phyloP scores from a whole-genome alignment of 176 grass and related monocot species.

The Carex myosuroides region DNA sequence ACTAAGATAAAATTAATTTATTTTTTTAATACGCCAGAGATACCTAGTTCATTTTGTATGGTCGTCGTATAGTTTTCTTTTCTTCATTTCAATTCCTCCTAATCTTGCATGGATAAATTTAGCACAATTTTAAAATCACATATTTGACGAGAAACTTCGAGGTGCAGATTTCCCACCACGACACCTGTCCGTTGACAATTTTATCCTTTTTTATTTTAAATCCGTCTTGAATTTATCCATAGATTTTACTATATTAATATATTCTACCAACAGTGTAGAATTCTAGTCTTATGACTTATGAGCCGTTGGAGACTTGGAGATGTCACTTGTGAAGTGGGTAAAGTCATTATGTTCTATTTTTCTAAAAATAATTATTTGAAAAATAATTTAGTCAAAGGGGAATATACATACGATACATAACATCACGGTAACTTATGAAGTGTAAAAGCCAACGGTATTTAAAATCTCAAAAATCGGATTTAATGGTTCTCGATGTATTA shows the following conservation, averaged over 20 bases:
- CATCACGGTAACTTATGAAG: background rate
- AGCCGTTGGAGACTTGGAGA: too few relatives aligned
- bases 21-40: background rate
- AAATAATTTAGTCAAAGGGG: background rate
- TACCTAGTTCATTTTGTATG: background rate
- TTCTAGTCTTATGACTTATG: too few relatives aligned
- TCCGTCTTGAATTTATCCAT: too few relatives aligned
- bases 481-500: too few relatives aligned
- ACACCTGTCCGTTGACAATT: background rate
- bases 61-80: background rate
- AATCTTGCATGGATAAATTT: background rate
- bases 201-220: background rate
- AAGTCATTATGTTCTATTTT: too few relatives aligned
- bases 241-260: too few relatives aligned
- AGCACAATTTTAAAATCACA: background rate
- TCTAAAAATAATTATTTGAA: background rate
- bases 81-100: background rate
- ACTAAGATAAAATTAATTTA: background rate
- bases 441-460: background rate
- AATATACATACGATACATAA: background rate
- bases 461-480: background rate
- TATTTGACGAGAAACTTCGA: background rate
- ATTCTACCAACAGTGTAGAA: too few relatives aligned
- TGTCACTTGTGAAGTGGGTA: too few relatives aligned
- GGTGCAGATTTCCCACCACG: too few relatives aligned